These are phyloP conservation scores for Pulchroboletus neoregius DNA, from an alignment of 1,284 basidiomycete genomes.

Conservation along the genomic window DNA sequence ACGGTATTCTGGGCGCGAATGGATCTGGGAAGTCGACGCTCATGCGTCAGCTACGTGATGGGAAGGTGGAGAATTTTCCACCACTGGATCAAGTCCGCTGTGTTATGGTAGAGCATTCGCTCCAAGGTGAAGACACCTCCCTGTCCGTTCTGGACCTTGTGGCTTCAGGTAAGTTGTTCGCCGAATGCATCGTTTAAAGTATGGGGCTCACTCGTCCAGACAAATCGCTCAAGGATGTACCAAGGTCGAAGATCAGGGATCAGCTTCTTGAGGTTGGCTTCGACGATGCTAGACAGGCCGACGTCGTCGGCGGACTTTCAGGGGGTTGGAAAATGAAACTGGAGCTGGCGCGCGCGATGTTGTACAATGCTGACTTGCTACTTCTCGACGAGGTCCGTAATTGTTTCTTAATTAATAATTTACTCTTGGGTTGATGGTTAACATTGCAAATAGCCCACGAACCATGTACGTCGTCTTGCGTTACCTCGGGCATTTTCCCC, in stretches of 20 bases:
- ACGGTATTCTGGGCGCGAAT: slow-evolving; percentile 95
- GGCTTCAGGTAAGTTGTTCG: slow-evolving; percentile 57
- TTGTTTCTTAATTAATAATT: slow-evolving; percentile 22
- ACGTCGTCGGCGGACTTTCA: slow-evolving; percentile 86
- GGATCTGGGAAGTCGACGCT: slow-evolving; percentile 96
- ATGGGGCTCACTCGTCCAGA: slow-evolving; percentile 39
- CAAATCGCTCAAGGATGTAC: slow-evolving; percentile 53
- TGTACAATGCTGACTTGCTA: slow-evolving; percentile 93
- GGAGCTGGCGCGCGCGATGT: slow-evolving; percentile 90
- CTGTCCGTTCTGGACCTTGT: slow-evolving; percentile 86
- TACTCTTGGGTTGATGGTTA: slow-evolving; percentile 18
- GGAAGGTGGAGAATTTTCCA: slow-evolving; percentile 97
- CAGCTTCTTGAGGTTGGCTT: slow-evolving; percentile 90
- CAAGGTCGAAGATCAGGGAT: slow-evolving; percentile 67
- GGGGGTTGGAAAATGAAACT: slow-evolving; percentile 99
- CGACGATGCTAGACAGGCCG: slow-evolving; percentile 80
- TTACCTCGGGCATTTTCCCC: slow-evolving; percentile 17
- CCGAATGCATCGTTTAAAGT: slow-evolving; percentile 7
- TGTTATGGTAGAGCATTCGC: slow-evolving; percentile 94
- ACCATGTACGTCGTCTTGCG: slow-evolving; percentile 62
- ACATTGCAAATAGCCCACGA: slow-evolving; percentile 69
- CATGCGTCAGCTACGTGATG: slow-evolving; percentile 92
- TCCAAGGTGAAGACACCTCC: slow-evolving; percentile 89
- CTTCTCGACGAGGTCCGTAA: slow-evolving; percentile 74
- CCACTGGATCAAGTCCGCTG: slow-evolving; percentile 81